Percentiles rank a stretch among this genome's conserved stretches.
Conservation (phyloP, 768 basidiomycete species). For the Macrolepiota fuliginosa region DNA sequence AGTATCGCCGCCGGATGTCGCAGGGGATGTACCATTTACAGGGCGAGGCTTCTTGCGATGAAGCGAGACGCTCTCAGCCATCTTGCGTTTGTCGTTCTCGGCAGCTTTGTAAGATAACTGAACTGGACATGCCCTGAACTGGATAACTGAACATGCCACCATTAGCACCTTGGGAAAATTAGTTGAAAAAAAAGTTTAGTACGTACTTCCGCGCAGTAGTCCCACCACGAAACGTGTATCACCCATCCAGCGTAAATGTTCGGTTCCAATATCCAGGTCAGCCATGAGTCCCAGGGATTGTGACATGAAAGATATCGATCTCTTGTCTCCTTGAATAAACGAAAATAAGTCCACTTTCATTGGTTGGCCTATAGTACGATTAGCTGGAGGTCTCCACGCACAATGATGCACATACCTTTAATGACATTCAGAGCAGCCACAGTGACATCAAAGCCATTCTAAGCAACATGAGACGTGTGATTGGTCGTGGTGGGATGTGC, state of each 20-base stretch:
- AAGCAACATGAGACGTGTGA: slow-evolving; percentile 8
- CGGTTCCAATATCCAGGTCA: slow-evolving; percentile 81
- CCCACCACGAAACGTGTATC: slow-evolving; percentile 76
- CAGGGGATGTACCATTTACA: slow-evolving; percentile 1
- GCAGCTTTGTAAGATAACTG: slow-evolving; percentile 69
- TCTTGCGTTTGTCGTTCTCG: slow-evolving; percentile 67
- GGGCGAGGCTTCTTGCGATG: slow-evolving; percentile 29
- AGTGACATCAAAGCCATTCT: slow-evolving; percentile 71
- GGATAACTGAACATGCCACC: slow-evolving; percentile 42
- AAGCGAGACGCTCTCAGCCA: slow-evolving; percentile 48
- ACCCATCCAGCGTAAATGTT: slow-evolving; percentile 85
- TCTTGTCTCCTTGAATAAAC: slow-evolving; percentile 62
- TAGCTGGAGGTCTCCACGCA: background rate
- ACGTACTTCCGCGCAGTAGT: slow-evolving; percentile 64
- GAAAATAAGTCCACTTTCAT: slow-evolving; percentile 81
- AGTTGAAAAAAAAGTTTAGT: background rate
- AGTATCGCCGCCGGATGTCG: slow-evolving; percentile 13
- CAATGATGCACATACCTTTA: slow-evolving; percentile 52
- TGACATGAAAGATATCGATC: slow-evolving; percentile 76
- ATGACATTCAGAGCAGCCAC: slow-evolving; percentile 75
- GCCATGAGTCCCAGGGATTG: slow-evolving; percentile 85
- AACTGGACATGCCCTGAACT: slow-evolving; percentile 63
- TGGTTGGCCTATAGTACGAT: slow-evolving; percentile 48
- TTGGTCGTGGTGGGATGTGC: slow-evolving; percentile 12
- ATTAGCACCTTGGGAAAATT: background rate